These are phyloP conservation scores for Tricholoma furcatifolium DNA, from an alignment of 768 basidiomycete genomes.

Conservation along the genomic window DNA sequence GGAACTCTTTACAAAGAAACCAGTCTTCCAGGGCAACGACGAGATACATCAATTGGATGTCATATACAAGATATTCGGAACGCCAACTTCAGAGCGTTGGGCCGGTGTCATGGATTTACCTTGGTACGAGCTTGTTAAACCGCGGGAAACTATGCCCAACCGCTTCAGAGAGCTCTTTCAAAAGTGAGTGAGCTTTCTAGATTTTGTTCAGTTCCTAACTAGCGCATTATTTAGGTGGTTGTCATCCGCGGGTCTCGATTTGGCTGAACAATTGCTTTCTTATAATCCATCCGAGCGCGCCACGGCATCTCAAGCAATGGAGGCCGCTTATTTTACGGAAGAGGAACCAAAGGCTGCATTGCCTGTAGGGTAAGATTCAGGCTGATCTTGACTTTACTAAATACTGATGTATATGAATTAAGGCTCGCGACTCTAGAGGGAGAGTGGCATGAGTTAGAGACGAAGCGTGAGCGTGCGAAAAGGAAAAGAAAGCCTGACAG, in stretches of 20 bases:
- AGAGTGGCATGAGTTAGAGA: conserved; percentile 98
- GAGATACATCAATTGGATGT: conserved; percentile 97
- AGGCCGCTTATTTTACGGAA: conserved; percentile 77
- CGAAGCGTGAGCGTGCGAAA: conserved; percentile 87
- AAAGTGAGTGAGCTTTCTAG: conserved; percentile 62
- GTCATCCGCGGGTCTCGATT: conserved; percentile 80
- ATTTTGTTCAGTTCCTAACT: neutral
- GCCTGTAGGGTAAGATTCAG: conserved; percentile 70
- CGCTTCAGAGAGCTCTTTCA: conserved; percentile 83
- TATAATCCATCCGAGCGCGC: conserved; percentile 80
- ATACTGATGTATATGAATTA: conserved; percentile 2
- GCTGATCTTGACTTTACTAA: neutral
- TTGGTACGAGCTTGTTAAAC: conserved; percentile 99
- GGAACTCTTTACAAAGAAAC: conserved; percentile 92
- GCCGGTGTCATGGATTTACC: conserved; percentile 78
- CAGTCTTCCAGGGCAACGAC: conserved; percentile 97
- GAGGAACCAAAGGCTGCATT: conserved; percentile 74
- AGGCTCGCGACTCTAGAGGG: conserved; percentile 83
- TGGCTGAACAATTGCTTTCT: conserved; percentile 78
- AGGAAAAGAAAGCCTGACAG: conserved; percentile 68
- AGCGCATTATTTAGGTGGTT: conserved; percentile 64
- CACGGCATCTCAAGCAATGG: conserved; percentile 78
- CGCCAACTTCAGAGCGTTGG: conserved; percentile 84
- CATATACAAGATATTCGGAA: conserved; percentile 89
- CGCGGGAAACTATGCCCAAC: conserved; percentile 70